Base-by-base conservation (phyloP, 768 basidiomycete species). In the Agrocybe pediades region DNA sequence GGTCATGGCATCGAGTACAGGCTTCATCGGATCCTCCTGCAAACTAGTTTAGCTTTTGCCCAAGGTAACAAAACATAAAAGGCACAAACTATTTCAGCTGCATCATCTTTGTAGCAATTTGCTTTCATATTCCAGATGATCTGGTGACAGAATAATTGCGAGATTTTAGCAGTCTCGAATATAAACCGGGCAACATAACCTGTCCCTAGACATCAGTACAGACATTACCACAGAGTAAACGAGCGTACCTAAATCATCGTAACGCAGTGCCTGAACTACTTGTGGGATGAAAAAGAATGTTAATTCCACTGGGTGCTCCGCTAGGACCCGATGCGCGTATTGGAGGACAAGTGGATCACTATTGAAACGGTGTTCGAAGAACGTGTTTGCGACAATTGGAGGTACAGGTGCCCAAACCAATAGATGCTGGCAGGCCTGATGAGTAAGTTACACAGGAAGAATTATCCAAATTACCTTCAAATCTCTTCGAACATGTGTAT, bases 81-180 rank as follows among this genome's bases (percentile, higher is more conserved):
- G 17, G 27, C 48, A 75, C 83, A 46, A 62, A 91, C 93, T 54
- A 90, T 77, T 68, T 95, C 95, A 13, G 85, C 92, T 6, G 79
- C 75, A 63, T 98, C 97, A 62, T 95, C 96, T 62, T 90, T 92
- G 69, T 86, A 97, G 57, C 91, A 94, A 64, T 99, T 99, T 4
- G 97, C 97, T 64, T 96, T 96, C 97, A 98, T 98, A 68, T 98
- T 99, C 97, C 97, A 99, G 57, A 99, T 92, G 58, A 98, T 98
- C 74, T 99, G 97, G 67, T 99, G 97, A 66, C 97, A 99, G 75
- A 99, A 99, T 20, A 94, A 71, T 67, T 96, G 95, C 1, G 96
- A 98, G 48, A 98, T 93, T 72, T 92, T 96, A 6, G 96, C 89
- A 0, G 95, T 97, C 74, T 98, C 95, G 59, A 95, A 94, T 61